Base-by-base conservation (phyloP, 345 rosid species). In the Anacardium occidentale region DNA sequence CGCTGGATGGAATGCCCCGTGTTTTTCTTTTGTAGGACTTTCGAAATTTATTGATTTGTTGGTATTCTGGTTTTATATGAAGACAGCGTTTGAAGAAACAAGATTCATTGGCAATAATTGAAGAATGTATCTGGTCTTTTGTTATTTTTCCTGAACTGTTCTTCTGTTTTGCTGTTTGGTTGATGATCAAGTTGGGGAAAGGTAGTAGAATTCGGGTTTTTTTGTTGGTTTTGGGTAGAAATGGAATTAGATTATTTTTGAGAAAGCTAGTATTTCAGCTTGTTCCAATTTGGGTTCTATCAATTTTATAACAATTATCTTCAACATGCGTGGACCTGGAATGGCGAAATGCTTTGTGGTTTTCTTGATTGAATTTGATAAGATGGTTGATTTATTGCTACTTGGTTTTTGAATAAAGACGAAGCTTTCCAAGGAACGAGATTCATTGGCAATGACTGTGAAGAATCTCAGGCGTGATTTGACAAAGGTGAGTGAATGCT, bases 91-190 rank as follows among this genome's bases (percentile, higher is more conserved):
- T 84, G 4, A 84, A 86, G 82, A 95, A 92, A 50, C 84, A 91
- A 11, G 98, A 94, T 81, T 87, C 94, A 24, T 72, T 94, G 78
- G 86, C 87, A 7, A 34, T 83, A 77, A 89, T 90, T 17, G 37
- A 94, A 88, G 88, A 90, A 89, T 77, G 97, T 92, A 80, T 86
- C 77, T 94, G 94, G 94, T 71, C 96, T 91, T 82, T 86, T 84
- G 7, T 37, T 37, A 5, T 37, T 37, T 37, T 37, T 7, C 8
- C 42, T 37, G 9, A 5, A 37, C 1, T 37, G 7, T 37, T 37
- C 8, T 37, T 37, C 42, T 37, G 42, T 37, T 37, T 37, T 37
- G 42, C 8, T 37, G 42, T 5, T 37, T 37, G 42, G 42, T 37
- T 37, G 42, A 37, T 37, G 42, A 37, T 5, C 7, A 37, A 37